Evolutionary conservation across 768 basidiomycete genomes (phyloP).

Genomic region (Tulasnella sp.): DNA sequence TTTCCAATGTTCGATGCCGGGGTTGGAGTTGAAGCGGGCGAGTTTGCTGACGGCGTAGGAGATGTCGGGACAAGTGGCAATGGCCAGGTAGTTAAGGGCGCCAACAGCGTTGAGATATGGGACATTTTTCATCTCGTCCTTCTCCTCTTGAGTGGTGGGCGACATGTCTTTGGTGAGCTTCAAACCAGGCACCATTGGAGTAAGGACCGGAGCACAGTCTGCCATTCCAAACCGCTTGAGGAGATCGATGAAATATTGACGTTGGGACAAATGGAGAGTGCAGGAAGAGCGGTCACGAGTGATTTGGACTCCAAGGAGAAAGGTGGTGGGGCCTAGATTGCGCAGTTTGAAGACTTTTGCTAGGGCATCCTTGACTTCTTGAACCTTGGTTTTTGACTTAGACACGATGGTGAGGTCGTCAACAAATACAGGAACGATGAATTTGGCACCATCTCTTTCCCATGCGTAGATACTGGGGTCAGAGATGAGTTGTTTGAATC

Average conservation of each 20-base stretch:
- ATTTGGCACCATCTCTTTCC: not conserved
- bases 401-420: constrained; percentile 27
- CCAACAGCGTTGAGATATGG: constrained; percentile 22
- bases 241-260: constrained; percentile 31
- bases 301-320: constrained; percentile 34
- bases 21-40: constrained; percentile 26
- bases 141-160: constrained; percentile 32
- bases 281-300: constrained; percentile 27
- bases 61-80: constrained; percentile 24
- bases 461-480: constrained; percentile 23
- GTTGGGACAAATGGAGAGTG: constrained; percentile 31
- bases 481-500: not conserved
- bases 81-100: constrained; percentile 10
- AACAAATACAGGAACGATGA: constrained; percentile 33
- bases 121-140: constrained; percentile 31
- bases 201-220: constrained; percentile 28
- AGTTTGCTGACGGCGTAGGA: constrained; percentile 25
- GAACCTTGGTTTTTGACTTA: not conserved
- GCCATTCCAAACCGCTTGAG: constrained; percentile 29
- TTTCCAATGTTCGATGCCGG: constrained; percentile 22
- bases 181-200: constrained; percentile 32
- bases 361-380: constrained; percentile 30
- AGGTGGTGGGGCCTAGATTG: constrained; percentile 17
- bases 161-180: constrained; percentile 37
- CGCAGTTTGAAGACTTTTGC: not conserved